Conservation (phyloP, 139 green algal genomes). For the Tetraselmis striata region DNA sequence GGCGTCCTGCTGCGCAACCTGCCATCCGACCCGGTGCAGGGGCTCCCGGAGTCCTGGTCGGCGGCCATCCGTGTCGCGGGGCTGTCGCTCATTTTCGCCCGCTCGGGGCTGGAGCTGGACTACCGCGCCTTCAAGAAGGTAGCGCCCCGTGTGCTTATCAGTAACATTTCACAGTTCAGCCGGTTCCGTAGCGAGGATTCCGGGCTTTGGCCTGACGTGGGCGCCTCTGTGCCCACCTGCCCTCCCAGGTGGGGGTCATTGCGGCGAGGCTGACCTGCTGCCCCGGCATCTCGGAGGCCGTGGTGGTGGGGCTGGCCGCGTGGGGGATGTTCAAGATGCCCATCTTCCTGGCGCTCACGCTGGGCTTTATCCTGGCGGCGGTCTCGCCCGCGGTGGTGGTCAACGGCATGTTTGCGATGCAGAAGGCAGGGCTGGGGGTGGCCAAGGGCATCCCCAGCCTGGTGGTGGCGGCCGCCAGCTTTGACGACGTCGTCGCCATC, state of each 20-base stretch:
- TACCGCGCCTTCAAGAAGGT: slow-evolving; percentile 15
- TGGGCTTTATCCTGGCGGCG: slow-evolving; percentile 78
- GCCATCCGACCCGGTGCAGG: slow-evolving; percentile 33
- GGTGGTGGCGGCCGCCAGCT: slow-evolving; percentile 73
- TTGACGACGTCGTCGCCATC: slow-evolving; percentile 84
- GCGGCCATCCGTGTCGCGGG: slow-evolving; percentile 57
- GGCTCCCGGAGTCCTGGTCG: slow-evolving; percentile 51
- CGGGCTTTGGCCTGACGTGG: no score
- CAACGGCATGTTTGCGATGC: slow-evolving; percentile 77
- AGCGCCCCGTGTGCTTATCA: no score
- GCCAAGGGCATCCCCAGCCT: slow-evolving; percentile 71
- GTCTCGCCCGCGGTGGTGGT: slow-evolving; percentile 79
- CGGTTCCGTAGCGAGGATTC: no score
- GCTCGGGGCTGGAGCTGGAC: slow-evolving; percentile 24
- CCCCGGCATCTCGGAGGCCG: slow-evolving; percentile 20
- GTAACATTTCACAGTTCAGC: no score
- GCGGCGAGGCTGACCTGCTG: slow-evolving; percentile 16
- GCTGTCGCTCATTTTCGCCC: slow-evolving; percentile 74
- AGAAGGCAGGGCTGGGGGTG: slow-evolving; percentile 56
- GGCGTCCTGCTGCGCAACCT: slow-evolving; percentile 64
- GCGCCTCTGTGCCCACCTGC: no score
- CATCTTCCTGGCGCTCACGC: slow-evolving; percentile 45
- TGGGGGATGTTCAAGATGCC: slow-evolving; percentile 38
- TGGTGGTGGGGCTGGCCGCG: slow-evolving; percentile 4
- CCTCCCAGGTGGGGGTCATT: slow-evolving; percentile 6